These are phyloP conservation scores for Taiozyma onychis DNA, from an alignment of 1,139 yeast genomes.

Conservation along the genomic window DNA sequence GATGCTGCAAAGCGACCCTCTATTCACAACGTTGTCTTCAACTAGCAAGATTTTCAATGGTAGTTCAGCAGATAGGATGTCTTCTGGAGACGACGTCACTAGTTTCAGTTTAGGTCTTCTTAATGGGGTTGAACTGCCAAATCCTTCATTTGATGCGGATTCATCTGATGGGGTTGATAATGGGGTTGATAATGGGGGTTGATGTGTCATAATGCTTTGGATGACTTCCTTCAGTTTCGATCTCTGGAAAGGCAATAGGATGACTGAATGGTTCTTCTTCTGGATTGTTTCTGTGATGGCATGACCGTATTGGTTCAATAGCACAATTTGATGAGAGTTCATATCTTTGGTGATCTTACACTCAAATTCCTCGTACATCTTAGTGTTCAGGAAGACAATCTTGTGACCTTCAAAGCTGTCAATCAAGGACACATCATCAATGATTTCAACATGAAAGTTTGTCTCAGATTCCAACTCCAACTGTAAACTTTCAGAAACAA, in stretches of 20 bases:
- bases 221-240: conserved; percentile 7
- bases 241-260: conserved; percentile 14
- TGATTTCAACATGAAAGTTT: conserved; percentile 5
- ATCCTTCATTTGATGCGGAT: background rate
- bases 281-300: conserved; percentile 4
- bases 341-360: background rate
- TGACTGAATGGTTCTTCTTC: conserved; percentile 7
- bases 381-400: conserved; percentile 9
- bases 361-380: conserved; percentile 5
- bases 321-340: conserved; percentile 2
- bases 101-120: background rate
- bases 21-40: conserved; percentile 88
- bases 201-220: background rate
- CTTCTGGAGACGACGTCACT: conserved; percentile 5
- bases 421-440: background rate
- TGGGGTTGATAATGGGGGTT: background rate
- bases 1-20: conserved; percentile 71
- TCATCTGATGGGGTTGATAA: background rate
- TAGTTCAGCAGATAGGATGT: conserved; percentile 23
- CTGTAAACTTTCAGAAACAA: conserved; percentile 33
- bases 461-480: conserved; percentile 23
- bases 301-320: conserved; percentile 13
- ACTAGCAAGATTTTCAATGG: conserved; percentile 71
- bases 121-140: background rate
- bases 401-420: conserved; percentile 1